Evolutionary conservation across 371 early-diverging fungal genomes (phyloP).

Genomic region (Mortierella sp.): DNA sequence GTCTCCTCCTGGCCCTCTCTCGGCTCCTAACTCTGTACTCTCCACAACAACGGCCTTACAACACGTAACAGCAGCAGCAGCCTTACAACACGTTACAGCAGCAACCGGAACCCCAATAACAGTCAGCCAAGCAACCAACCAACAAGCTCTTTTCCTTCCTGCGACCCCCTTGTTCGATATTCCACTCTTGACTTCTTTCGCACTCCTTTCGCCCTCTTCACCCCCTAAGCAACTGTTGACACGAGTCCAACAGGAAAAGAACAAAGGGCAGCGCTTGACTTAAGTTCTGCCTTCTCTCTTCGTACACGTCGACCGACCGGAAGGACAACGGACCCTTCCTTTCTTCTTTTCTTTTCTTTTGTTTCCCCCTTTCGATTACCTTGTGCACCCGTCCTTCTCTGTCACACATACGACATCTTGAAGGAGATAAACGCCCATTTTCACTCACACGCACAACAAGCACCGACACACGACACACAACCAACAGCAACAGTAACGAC

Average conservation of each 20-base stretch:
- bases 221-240: not conserved
- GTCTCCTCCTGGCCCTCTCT: too few species aligned
- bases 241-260: not conserved
- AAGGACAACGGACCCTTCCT: not conserved
- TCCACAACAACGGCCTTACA: too few species aligned
- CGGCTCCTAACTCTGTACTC: too few species aligned
- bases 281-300: not conserved
- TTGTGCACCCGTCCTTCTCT: slow-evolving; percentile 1
- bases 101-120: too few species aligned
- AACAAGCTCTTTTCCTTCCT: not conserved
- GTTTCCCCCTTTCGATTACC: not conserved
- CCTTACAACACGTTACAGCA: too few species aligned
- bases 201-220: not conserved
- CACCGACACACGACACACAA: not conserved
- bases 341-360: not conserved
- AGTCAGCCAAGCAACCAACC: too few species aligned
- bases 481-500: too few species aligned
- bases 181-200: not conserved
- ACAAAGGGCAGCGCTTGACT: not conserved
- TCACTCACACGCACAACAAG: not conserved
- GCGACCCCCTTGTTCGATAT: not conserved
- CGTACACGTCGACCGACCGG: not conserved
- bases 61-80: too few species aligned
- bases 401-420: not conserved
- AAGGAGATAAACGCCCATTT: not conserved